These are phyloP conservation scores for Henckelia pumila DNA, from an alignment of 257 asterid species.

Conservation along the genomic window DNA sequence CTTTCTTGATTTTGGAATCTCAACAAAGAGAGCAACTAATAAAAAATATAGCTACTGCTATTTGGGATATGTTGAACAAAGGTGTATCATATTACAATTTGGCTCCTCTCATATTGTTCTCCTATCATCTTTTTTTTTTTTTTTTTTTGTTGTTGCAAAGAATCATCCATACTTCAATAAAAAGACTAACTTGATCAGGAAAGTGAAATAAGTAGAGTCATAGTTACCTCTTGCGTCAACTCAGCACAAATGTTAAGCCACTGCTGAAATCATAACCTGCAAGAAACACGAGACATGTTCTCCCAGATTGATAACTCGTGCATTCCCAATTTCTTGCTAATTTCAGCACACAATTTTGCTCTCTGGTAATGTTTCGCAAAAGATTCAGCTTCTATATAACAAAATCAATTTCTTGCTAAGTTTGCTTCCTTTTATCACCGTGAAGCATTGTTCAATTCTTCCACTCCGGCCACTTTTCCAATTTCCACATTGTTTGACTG, in stretches of 20 bases:
- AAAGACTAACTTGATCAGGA: neutral
- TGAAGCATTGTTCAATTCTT: slow-evolving; percentile 32
- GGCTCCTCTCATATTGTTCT: neutral
- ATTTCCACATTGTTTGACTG: slow-evolving; percentile 28
- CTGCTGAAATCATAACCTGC: neutral
- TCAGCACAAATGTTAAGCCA: slow-evolving; percentile 12
- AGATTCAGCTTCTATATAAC: too few species aligned
- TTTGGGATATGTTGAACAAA: too few species aligned
- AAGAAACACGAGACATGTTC: slow-evolving; percentile 9
- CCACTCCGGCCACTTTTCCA: slow-evolving; percentile 32
- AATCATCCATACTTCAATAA: neutral
- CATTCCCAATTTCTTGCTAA: slow-evolving; percentile 16
- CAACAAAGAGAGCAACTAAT: neutral
- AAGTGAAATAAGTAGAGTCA: neutral
- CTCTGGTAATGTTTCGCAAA: neutral
- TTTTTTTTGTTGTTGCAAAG: too few species aligned
- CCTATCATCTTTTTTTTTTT: neutral
- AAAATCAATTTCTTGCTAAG: too few species aligned
- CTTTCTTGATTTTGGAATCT: too few species aligned
- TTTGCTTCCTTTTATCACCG: slow-evolving; percentile 22
- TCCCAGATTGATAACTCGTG: slow-evolving; percentile 2
- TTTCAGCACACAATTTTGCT: neutral
- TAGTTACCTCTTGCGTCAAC: slow-evolving; percentile 19
- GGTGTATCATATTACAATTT: neutral
- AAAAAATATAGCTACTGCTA: too few species aligned